Conservation (phyloP, 441 rosid species). For the Rhodomyrtus psidioides region DNA sequence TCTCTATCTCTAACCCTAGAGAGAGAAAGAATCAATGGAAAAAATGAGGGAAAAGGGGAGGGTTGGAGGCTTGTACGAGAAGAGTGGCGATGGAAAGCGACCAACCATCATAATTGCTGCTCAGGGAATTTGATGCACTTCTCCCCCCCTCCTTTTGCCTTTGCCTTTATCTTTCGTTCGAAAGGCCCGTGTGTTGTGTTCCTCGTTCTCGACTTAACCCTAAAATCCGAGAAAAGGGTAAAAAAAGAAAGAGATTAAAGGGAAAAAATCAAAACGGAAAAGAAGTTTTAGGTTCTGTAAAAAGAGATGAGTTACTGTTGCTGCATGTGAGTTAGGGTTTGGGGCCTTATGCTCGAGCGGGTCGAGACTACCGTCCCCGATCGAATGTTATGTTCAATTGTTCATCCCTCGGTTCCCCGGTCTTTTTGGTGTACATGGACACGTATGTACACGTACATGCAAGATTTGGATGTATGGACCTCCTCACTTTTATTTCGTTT, state of each 20-base stretch:
- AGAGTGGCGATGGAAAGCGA: slow-evolving; percentile 46
- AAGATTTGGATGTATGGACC: too few relatives aligned
- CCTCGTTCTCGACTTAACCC: neutral
- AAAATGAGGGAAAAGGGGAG: slow-evolving; percentile 44
- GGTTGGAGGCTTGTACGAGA: slow-evolving; percentile 52
- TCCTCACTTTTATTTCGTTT: too few relatives aligned
- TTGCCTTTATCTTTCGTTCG: slow-evolving; percentile 22
- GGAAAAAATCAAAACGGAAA: neutral
- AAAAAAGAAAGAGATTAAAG: neutral
- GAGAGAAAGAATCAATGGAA: slow-evolving; percentile 11
- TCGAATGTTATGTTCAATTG: rapidly evolving
- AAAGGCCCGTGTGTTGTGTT: slow-evolving; percentile 14
- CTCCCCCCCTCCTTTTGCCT: neutral
- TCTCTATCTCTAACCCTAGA: neutral
- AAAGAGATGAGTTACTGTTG: neutral
- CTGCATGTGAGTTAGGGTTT: neutral
- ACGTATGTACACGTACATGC: too few relatives aligned
- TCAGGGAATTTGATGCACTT: slow-evolving; percentile 47
- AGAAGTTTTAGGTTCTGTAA: neutral
- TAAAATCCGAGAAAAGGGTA: neutral
- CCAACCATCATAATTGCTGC: slow-evolving; percentile 19
- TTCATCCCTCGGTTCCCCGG: neutral
- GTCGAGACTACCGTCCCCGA: neutral
- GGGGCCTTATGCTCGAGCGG: neutral
- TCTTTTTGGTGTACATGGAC: too few relatives aligned